Evolutionary conservation across 257 asterid species (phyloP).

Genomic region (Hygrophila difformis): DNA sequence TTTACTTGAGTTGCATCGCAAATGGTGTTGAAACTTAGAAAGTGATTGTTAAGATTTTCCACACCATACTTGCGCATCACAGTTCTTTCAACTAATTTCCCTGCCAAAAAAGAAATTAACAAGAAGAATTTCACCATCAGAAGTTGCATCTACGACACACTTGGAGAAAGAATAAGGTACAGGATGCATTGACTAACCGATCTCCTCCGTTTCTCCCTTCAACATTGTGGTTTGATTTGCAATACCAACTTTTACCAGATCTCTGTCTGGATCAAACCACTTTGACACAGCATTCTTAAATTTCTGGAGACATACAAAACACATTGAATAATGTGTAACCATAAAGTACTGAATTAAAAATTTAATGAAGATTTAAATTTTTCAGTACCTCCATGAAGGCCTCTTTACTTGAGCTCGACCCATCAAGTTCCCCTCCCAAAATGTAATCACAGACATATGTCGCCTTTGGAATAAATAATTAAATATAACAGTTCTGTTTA

Average conservation of each 20-base stretch:
- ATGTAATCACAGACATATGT: conserved; percentile 88
- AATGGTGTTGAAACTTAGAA: conserved; percentile 92
- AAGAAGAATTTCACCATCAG: conserved; percentile 13
- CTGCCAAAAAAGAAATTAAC: conserved; percentile 38
- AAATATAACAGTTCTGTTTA: no score
- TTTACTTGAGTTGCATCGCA: conserved; percentile 98
- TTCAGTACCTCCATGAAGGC: conserved; percentile 74
- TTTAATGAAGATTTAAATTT: background rate
- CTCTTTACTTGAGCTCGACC: conserved; percentile 95
- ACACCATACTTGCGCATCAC: conserved; percentile 90
- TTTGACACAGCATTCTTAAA: conserved; percentile 70
- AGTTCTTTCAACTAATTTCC: conserved; percentile 63
- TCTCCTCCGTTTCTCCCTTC: conserved; percentile 98
- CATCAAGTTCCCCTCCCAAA: conserved; percentile 86
- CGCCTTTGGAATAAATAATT: conserved; percentile 55
- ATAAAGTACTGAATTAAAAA: no score
- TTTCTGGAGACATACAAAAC: conserved; percentile 49
- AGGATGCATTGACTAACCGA: conserved; percentile 40
- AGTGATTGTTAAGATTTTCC: conserved; percentile 72
- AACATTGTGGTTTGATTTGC: conserved; percentile 99
- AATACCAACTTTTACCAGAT: conserved; percentile 81
- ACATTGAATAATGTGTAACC: conserved; percentile 18
- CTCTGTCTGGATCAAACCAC: conserved; percentile 86
- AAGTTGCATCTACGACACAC: background rate
- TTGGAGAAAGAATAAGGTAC: conserved; percentile 1